Conservation (phyloP, 2,329 filamentous ascomycete species). For the Curvularia verruculosa region DNA sequence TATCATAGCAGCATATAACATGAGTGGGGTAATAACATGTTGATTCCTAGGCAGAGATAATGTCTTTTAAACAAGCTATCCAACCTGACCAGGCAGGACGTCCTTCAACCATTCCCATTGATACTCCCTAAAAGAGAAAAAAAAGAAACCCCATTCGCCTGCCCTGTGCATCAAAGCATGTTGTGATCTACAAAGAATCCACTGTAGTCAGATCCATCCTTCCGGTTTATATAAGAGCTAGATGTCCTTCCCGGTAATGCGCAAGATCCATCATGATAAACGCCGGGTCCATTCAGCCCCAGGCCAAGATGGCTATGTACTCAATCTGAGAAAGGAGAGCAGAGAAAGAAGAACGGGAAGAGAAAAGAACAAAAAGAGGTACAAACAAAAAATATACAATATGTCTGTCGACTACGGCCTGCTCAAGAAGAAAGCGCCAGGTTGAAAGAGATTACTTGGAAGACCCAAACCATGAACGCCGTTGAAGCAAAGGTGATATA, state of each 20-base stretch:
- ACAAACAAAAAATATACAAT: not conserved
- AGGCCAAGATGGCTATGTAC: constrained; percentile 5
- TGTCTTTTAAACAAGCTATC: not conserved
- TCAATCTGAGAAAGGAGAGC: constrained; percentile 12
- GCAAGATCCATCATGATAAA: constrained; percentile 2
- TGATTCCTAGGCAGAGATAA: constrained; percentile 4
- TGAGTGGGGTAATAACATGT: constrained; percentile 10
- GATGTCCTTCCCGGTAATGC: constrained; percentile 9
- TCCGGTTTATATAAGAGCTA: constrained; percentile 11
- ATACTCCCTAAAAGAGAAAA: not conserved
- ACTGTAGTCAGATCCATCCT: not conserved
- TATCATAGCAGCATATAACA: not conserved
- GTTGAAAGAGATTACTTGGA: not conserved
- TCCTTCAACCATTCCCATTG: not conserved
- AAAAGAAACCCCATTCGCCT: not conserved
- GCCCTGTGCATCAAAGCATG: not conserved
- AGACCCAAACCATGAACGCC: constrained; percentile 1
- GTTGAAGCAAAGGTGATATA: not conserved
- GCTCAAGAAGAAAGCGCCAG: not conserved
- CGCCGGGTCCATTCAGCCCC: constrained; percentile 16
- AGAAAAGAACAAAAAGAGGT: not conserved
- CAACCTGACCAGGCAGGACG: not conserved
- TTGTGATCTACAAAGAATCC: not conserved
- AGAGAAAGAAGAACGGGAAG: not conserved
- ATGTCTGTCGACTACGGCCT: not conserved